These are phyloP conservation scores for Blastomyces emzantsi DNA, from an alignment of 2,329 filamentous ascomycete genomes.

Conservation along the genomic window DNA sequence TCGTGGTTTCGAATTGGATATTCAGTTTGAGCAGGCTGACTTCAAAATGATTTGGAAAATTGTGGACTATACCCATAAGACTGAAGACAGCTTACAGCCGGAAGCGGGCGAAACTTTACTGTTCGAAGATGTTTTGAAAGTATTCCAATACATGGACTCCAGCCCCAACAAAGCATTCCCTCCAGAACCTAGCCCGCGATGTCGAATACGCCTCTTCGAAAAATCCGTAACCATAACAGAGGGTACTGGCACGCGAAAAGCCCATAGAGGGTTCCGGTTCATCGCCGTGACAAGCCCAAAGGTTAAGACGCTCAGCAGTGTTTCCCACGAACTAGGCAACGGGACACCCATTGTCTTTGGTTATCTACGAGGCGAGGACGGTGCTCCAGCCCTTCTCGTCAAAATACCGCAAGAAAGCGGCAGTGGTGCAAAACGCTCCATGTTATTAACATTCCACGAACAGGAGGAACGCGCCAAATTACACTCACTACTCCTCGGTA, in stretches of 20 bases:
- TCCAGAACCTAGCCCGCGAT: constrained; percentile 60
- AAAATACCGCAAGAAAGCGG: constrained; percentile 58
- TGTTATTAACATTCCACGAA: constrained; percentile 69
- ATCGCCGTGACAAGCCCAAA: constrained; percentile 67
- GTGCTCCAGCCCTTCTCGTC: constrained; percentile 59
- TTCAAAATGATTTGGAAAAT: constrained; percentile 73
- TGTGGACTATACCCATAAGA: constrained; percentile 72
- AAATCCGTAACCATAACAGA: constrained; percentile 58
- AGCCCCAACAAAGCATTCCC: constrained; percentile 66
- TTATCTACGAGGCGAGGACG: constrained; percentile 62
- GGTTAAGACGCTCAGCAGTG: constrained; percentile 66
- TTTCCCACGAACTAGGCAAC: constrained; percentile 60
- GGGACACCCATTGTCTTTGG: constrained; percentile 66
- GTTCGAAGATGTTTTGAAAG: constrained; percentile 59
- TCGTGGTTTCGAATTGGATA: constrained; percentile 62
- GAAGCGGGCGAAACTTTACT: constrained; percentile 60
- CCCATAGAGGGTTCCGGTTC: constrained; percentile 72
- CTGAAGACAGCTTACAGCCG: constrained; percentile 61
- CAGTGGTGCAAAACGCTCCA: constrained; percentile 47
- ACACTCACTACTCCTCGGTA: constrained; percentile 64
- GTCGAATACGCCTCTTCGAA: constrained; percentile 68
- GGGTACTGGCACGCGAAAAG: constrained; percentile 60
- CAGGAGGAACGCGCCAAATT: constrained; percentile 61
- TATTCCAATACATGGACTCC: constrained; percentile 74
- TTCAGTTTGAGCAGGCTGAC: constrained; percentile 66